phyloP scores from a whole-genome alignment of 2,329 filamentous ascomycete genomes.

The Stachybotrys chlorohalonatus region DNA sequence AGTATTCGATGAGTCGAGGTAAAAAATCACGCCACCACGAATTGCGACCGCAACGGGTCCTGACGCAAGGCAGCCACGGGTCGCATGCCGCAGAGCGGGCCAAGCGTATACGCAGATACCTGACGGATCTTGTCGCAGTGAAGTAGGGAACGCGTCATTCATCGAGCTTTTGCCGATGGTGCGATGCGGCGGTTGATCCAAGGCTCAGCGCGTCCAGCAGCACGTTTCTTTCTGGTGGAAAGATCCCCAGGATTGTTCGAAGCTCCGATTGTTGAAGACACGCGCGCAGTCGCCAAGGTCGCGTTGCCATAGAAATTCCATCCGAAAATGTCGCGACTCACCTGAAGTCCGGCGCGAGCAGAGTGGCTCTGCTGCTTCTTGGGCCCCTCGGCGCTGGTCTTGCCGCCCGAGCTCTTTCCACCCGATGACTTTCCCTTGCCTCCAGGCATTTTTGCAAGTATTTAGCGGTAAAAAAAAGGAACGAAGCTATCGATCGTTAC shows the following conservation, averaged over 20 bases:
- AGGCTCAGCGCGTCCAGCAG: too few relatives aligned
- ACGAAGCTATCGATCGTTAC: constrained; percentile 1
- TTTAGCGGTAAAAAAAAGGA: neutral
- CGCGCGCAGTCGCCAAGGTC: neutral
- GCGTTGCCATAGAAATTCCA: neutral
- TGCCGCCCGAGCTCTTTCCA: constrained; percentile 79
- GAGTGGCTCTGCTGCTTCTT: constrained; percentile 96
- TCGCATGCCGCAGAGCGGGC: neutral
- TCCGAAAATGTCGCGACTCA: constrained; percentile 37
- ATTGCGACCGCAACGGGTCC: neutral
- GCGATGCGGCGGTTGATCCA: neutral
- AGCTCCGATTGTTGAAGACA: neutral
- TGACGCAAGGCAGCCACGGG: neutral
- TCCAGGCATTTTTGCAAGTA: constrained; percentile 51
- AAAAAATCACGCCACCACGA: neutral
- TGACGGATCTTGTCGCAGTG: neutral
- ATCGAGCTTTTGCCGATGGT: neutral
- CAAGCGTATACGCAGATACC: neutral
- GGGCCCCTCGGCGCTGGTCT: constrained; percentile 55
- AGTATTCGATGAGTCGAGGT: neutral
- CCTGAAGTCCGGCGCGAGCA: constrained; percentile 89
- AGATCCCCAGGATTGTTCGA: too few relatives aligned
- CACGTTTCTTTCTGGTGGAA: too few relatives aligned
- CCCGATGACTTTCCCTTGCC: constrained; percentile 91
- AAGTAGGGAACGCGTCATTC: neutral